Conservation (phyloP, 192 early-diverging fungal genomes). For the Entophlyctis helioformis region DNA sequence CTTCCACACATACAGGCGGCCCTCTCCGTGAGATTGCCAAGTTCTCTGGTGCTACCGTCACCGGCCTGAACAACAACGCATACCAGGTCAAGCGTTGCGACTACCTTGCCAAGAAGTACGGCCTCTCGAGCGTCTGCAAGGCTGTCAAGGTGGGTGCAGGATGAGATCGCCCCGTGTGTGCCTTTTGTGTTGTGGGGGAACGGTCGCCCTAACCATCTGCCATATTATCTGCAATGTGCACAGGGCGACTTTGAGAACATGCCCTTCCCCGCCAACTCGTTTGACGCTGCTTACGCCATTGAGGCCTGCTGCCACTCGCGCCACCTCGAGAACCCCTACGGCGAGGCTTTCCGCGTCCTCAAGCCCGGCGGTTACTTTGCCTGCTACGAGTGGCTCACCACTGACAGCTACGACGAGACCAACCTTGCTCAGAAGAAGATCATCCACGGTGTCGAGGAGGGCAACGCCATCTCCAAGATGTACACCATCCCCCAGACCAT, state of each 20-base stretch:
- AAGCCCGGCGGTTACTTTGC: constrained; percentile 90
- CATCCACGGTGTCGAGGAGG: constrained; percentile 77
- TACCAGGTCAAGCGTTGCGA: constrained; percentile 78
- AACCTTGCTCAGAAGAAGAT: constrained; percentile 63
- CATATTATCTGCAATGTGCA: too few relatives aligned
- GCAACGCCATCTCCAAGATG: constrained; percentile 84
- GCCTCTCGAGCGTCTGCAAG: constrained; percentile 38
- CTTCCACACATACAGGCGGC: constrained; percentile 38
- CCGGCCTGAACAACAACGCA: constrained; percentile 94
- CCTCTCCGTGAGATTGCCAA: constrained; percentile 87
- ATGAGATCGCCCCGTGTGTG: background rate
- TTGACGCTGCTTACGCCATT: constrained; percentile 91
- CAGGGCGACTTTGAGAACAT: constrained; percentile 88
- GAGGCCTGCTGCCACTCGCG: constrained; percentile 89
- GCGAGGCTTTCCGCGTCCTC: constrained; percentile 79
- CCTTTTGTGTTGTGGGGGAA: too few relatives aligned
- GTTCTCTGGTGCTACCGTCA: constrained; percentile 79
- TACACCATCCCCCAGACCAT: constrained; percentile 60
- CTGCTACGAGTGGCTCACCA: constrained; percentile 92
- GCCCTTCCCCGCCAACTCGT: constrained; percentile 62
- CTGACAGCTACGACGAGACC: constrained; percentile 70
- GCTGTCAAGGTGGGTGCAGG: constrained; percentile 20
- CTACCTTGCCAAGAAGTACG: constrained; percentile 56
- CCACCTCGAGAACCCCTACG: constrained; percentile 70
- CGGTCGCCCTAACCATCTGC: too few relatives aligned